These are phyloP conservation scores for Sporothrix phasma DNA, from an alignment of 2,329 filamentous ascomycete species.

Conservation along the genomic window DNA sequence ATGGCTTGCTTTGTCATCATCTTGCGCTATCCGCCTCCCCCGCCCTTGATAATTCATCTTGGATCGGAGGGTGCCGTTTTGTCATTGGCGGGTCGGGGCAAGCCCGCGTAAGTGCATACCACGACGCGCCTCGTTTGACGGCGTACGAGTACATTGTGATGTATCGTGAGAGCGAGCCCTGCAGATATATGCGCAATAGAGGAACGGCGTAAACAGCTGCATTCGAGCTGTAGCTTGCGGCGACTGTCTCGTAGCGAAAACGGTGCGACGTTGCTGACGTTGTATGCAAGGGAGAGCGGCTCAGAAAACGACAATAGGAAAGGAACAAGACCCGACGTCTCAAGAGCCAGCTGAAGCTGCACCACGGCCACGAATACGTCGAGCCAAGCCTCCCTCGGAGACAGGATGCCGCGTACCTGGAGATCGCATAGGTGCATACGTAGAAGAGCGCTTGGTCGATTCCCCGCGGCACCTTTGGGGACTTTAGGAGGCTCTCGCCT, in stretches of 20 bases:
- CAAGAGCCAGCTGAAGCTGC: no score
- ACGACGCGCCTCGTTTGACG: no score
- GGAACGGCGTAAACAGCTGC: background rate
- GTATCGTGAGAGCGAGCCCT: background rate
- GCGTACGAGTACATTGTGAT: background rate
- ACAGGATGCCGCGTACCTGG: background rate
- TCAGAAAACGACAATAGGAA: background rate
- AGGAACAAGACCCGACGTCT: no score
- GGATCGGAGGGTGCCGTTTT: background rate
- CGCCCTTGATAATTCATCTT: background rate
- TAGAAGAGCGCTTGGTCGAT: background rate
- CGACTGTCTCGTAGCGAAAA: background rate
- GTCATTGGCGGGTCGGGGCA: background rate
- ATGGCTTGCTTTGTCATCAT: background rate
- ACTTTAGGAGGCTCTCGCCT: background rate
- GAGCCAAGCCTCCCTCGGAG: background rate
- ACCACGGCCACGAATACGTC: background rate
- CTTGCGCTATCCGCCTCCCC: background rate
- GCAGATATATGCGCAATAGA: no score
- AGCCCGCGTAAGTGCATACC: background rate
- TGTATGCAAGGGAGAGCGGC: no score
- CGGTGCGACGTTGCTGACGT: background rate
- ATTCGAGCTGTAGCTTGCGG: background rate
- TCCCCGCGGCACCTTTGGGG: background rate
- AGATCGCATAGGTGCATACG: conserved; percentile 1